These are phyloP conservation scores for Ceratocystis ficicola DNA, from an alignment of 2,329 filamentous ascomycete species.

Conservation along the genomic window DNA sequence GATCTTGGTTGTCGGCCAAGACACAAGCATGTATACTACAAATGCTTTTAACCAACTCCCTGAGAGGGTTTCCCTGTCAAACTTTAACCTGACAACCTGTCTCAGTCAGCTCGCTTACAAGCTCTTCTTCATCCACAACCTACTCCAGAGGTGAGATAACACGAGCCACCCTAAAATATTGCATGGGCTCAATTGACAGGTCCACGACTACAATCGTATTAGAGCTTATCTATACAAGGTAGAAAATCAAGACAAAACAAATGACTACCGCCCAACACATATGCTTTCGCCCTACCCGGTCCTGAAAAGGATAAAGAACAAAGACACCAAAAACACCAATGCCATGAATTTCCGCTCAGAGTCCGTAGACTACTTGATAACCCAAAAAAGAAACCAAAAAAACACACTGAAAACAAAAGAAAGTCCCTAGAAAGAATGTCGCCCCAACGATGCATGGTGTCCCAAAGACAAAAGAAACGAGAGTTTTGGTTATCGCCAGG, in stretches of 20 bases:
- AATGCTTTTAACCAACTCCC: too few species aligned
- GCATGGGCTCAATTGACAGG: not conserved
- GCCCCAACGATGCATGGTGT: not conserved
- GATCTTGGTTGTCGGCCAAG: too few species aligned
- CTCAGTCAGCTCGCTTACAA: too few species aligned
- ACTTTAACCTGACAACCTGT: too few species aligned
- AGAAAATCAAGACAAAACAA: not conserved
- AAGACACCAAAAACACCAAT: conserved; percentile 2
- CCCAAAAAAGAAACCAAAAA: not conserved
- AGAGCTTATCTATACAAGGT: not conserved
- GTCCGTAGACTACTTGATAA: conserved; percentile 1
- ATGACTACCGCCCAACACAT: not conserved
- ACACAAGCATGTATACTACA: too few species aligned
- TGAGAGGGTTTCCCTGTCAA: too few species aligned
- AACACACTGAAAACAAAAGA: not conserved
- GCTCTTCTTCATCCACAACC: too few species aligned
- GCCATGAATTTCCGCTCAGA: not conserved
- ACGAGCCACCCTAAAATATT: too few species aligned
- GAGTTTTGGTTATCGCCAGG: not conserved
- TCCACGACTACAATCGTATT: not conserved
- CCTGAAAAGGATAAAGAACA: not conserved
- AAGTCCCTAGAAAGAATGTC: not conserved
- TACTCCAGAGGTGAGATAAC: too few species aligned
- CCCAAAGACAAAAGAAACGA: not conserved
- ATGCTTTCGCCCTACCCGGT: too few species aligned